Conservation (phyloP, 345 rosid species). For the Corchorus olitorius region DNA sequence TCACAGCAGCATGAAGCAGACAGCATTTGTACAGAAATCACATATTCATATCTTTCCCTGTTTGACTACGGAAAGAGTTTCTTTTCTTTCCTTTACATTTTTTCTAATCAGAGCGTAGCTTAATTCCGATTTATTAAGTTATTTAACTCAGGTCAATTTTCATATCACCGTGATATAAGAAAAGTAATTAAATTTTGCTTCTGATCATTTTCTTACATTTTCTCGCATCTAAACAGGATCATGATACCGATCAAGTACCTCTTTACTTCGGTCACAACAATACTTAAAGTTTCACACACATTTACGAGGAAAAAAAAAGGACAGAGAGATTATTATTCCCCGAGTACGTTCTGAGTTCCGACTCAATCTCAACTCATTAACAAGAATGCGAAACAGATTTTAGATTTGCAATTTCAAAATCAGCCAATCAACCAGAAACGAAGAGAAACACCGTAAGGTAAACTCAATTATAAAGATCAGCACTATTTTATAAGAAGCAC, state of each 20-base stretch:
- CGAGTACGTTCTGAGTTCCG: neutral
- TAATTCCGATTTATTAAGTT: neutral
- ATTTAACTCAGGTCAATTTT: neutral
- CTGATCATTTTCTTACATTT: slow-evolving; percentile 1
- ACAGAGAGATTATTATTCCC: slow-evolving; percentile 9
- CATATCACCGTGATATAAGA: neutral
- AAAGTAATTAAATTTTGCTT: neutral
- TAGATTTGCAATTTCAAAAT: neutral
- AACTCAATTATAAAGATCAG: slow-evolving; percentile 8
- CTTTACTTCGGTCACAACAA: neutral
- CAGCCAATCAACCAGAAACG: neutral
- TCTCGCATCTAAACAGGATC: neutral
- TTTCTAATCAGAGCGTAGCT: neutral
- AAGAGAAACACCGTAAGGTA: neutral
- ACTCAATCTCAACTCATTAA: slow-evolving; percentile 10
- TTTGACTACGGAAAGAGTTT: neutral
- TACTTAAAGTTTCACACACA: neutral
- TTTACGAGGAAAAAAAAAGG: neutral
- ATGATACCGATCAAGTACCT: neutral
- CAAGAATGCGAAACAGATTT: slow-evolving; percentile 9
- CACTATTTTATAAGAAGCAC: neutral
- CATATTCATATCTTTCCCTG: neutral
- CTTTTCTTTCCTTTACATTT: neutral
- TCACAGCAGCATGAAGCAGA: neutral
- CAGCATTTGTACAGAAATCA: neutral